Evolutionary conservation across 352 stramenopile species (phyloP), one percentile per base, ranked within the genome.

Genomic region (Pythium chondricola): DNA sequence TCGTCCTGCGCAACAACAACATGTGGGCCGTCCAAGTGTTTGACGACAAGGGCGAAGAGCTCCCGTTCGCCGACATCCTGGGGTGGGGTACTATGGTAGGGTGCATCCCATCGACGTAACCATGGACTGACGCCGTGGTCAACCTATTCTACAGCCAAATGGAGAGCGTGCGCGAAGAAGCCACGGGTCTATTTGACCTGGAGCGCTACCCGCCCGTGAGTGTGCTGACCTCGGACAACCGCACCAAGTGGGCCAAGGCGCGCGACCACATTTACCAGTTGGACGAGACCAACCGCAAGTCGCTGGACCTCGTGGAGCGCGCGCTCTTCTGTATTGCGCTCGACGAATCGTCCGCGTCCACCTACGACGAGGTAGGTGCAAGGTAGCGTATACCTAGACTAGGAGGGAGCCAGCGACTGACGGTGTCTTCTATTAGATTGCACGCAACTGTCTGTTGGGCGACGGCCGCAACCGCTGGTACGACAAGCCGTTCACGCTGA

Each of bases 401-500:
- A n/a, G n/a, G n/a, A n/a, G n/a, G n/a, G n/a, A n/a, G n/a, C n/a
- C n/a, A n/a, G n/a, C n/a, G n/a, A n/a, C n/a, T n/a, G n/a, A n/a
- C n/a, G n/a, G n/a, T n/a, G 56, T 52, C 0, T 38, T 18, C 26
- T 37, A 1, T 32, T 58, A 77, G 60, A 92, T 92, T 25, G 83
- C 83, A 10, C 83, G 78, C 58, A 93, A 84, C 43, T 85, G 73
- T 25, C 65, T 95, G 43, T 74, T 93, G 3, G 85, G 84, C 30
- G 83, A 96, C 38, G 94, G 93, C 24, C 74, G 83, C 54, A 98
- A 99, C 74, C 92, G 95, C 54, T 98, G 91, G 88, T 99, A 98
- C 65, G 96, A 99, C 74, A 99, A 99, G 70, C 93, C 92, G 11
- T 92, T 98, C 58, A 96, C 97, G 63, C 58, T 99, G 25, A 87